phyloP scores from a whole-genome alignment of 2,329 filamentous ascomycete species.

The Talaromyces piceae region DNA sequence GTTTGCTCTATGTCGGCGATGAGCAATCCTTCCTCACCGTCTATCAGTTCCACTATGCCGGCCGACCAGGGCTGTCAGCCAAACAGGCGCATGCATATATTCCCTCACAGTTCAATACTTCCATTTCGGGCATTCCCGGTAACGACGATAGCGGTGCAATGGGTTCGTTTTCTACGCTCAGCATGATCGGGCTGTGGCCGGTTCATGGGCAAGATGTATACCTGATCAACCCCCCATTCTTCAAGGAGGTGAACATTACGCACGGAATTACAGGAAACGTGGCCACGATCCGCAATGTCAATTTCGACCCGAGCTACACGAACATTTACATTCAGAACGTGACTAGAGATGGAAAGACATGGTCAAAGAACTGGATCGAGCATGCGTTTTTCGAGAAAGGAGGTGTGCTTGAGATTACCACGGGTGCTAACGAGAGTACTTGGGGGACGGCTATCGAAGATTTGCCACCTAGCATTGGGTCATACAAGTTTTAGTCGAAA shows the following conservation, averaged over 20 bases:
- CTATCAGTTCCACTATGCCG: constrained; percentile 59
- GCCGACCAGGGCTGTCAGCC: constrained; percentile 44
- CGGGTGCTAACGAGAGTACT: constrained; percentile 55
- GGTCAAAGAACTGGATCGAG: constrained; percentile 56
- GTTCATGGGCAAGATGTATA: constrained; percentile 59
- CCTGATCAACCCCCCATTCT: constrained; percentile 58
- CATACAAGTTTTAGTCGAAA: constrained; percentile 7
- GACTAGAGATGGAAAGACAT: constrained; percentile 51
- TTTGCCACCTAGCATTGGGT: constrained; percentile 49
- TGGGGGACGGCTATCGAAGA: constrained; percentile 55
- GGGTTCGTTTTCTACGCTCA: constrained; percentile 54
- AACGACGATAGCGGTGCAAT: constrained; percentile 62
- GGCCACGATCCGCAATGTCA: constrained; percentile 49
- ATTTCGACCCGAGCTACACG: constrained; percentile 50
- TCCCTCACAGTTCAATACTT: constrained; percentile 50
- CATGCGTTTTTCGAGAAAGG: constrained; percentile 60
- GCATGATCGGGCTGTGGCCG: constrained; percentile 60
- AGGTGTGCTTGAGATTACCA: constrained; percentile 51
- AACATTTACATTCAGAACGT: constrained; percentile 57
- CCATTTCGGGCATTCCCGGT: constrained; percentile 50
- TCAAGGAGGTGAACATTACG: constrained; percentile 48
- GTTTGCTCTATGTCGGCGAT: constrained; percentile 58
- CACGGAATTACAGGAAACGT: constrained; percentile 50
- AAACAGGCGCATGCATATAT: constrained; percentile 53
- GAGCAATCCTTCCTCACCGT: constrained; percentile 53